These are phyloP conservation scores for Tuber borchii DNA, from an alignment of 495 filamentous ascomycete species.

Conservation along the genomic window DNA sequence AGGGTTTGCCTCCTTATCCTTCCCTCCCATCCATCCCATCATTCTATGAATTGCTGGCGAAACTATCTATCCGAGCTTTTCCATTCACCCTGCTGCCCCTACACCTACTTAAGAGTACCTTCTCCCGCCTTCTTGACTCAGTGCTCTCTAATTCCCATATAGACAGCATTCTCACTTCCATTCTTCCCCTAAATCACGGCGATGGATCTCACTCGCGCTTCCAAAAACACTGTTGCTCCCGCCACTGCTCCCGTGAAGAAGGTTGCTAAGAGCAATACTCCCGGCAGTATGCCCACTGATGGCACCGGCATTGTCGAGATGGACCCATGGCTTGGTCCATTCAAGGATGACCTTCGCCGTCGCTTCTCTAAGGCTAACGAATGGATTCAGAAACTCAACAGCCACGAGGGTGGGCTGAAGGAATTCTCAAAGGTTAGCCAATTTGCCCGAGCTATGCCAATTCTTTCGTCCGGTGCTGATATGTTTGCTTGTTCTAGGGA, in stretches of 20 bases:
- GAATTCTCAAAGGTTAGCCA: constrained; percentile 75
- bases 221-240: constrained; percentile 31
- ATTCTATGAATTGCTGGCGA: not conserved
- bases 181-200: constrained; percentile 14
- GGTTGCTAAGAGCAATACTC: not conserved
- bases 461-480: constrained; percentile 9
- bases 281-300: constrained; percentile 27
- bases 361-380: constrained; percentile 74
- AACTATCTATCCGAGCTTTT: not conserved
- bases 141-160: constrained; percentile 15
- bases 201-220: constrained; percentile 37
- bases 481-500: constrained; percentile 51
- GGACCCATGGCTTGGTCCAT: constrained; percentile 85
- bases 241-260: constrained; percentile 2
- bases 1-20: constrained; percentile 32
- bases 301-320: constrained; percentile 71
- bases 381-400: constrained; percentile 78
- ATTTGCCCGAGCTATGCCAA: not conserved
- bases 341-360: constrained; percentile 65
- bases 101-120: not conserved
- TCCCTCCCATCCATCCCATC: constrained; percentile 3
- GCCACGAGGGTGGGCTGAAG: constrained; percentile 80
- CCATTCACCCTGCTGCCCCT: not conserved
- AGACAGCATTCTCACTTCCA: constrained; percentile 15
- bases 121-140: not conserved